Evolutionary conservation across 2,329 filamentous ascomycete species (phyloP).

Genomic region (Diaporthe velutina): DNA sequence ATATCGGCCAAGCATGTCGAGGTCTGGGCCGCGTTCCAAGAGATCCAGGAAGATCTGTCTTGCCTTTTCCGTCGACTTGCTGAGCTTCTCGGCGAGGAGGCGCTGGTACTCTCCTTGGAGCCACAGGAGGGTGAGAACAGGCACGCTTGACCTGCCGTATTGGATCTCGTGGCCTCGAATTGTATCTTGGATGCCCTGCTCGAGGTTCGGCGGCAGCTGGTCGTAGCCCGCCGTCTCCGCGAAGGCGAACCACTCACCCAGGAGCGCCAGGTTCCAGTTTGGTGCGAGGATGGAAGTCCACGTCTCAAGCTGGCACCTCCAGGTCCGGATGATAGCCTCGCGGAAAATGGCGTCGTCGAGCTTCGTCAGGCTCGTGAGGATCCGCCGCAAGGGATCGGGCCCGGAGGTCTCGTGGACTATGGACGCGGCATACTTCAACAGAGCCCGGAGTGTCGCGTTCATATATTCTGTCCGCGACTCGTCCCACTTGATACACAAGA

Average conservation of each 20-base stretch:
- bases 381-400: background rate
- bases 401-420: background rate
- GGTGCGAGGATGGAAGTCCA: background rate
- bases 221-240: background rate
- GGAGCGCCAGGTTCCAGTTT: background rate
- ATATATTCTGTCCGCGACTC: background rate
- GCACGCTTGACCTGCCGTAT: background rate
- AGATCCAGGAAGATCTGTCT: background rate
- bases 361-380: background rate
- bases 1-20: background rate
- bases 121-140: background rate
- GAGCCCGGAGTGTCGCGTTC: background rate
- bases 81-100: background rate
- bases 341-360: background rate
- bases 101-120: slow-evolving; percentile 1
- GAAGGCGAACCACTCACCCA: slow-evolving; percentile 12
- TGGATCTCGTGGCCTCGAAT: background rate
- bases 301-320: slow-evolving; percentile 2
- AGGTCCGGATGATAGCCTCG: background rate
- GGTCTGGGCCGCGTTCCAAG: background rate
- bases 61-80: background rate
- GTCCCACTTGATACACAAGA: slow-evolving; percentile 3
- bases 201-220: background rate
- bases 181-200: background rate
- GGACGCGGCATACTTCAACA: slow-evolving; percentile 7